Base-by-base conservation (phyloP, 1,284 basidiomycete species). In the Boletellus deceptivus region DNA sequence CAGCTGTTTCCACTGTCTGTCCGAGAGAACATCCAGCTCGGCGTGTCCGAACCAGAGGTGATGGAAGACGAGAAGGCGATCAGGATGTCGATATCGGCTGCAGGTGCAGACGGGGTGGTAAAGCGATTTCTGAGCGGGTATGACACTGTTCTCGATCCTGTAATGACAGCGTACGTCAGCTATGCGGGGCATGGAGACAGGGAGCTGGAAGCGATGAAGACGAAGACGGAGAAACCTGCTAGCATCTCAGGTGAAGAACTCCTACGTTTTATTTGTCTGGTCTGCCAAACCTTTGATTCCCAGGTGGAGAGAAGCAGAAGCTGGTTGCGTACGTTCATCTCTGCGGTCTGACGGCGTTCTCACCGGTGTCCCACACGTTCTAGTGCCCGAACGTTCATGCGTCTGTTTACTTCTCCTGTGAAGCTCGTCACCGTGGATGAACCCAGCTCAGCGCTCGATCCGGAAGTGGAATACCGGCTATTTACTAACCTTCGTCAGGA, bases 1-100 rank as follows among this genome's bases (percentile, higher is more conserved):
- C 82, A 88, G 56, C 76, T 96, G 11, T 96, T 95, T 71, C 90
- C 95, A 65, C 83, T 85, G 8, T 83, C 82, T 3, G 80, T 96
- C 50, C 75, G 82, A 16, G 90, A 91, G 55, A 98, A 97, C 75
- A 69, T n/a, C n/a, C n/a, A n/a, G 2, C 59, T 80, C 1, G 78
- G 78, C 0, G 59, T 68, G 43, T 67, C 71, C 0, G 63, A 68
- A 0, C 47, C 46, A 4, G 65, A 65, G 0, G 53, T 46, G 6
- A 55, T 59, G 6, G 48, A 53, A 2, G 63, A 77, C 44, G 38
- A 48, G 0, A 60, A 62, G 3, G 62, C 61, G 52, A 61, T 78
- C 2, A 41, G 43, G 2, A 61, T 68, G 13, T 75, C 78, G 6
- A 68, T 71, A 6, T 47, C 58, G 46, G 62, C 65, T 41, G 75